phyloP scores from a whole-genome alignment of 495 filamentous ascomycete species.

The Niebla homalea region DNA sequence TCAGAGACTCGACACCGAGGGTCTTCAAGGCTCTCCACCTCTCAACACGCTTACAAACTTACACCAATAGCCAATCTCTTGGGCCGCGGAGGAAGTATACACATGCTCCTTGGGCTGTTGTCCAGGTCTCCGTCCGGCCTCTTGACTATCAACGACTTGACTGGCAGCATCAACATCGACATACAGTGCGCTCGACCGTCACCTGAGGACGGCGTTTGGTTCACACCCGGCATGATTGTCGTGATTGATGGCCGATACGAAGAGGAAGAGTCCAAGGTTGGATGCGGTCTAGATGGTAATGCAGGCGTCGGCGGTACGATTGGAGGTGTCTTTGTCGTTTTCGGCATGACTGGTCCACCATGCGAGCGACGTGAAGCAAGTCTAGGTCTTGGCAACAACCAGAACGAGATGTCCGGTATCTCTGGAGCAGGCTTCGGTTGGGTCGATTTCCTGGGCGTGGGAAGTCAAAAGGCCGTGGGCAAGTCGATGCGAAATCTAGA shows the following conservation, averaged over 20 bases:
- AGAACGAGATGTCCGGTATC: conserved; percentile 37
- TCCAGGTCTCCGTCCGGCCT: conserved; percentile 69
- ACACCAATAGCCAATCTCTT: conserved; percentile 90
- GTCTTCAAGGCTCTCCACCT: conserved; percentile 34
- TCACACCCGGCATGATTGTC: conserved; percentile 87
- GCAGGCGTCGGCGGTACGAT: conserved; percentile 78
- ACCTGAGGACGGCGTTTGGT: conserved; percentile 78
- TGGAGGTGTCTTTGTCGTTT: conserved; percentile 76
- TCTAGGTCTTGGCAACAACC: conserved; percentile 49
- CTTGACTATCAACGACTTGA: conserved; percentile 69
- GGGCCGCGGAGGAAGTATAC: conserved; percentile 69
- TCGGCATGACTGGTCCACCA: conserved; percentile 79
- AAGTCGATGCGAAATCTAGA: conserved; percentile 69
- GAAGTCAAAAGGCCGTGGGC: conserved; percentile 76
- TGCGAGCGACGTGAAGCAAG: conserved; percentile 72
- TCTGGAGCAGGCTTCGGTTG: conserved; percentile 81
- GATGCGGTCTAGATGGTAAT: conserved; percentile 55
- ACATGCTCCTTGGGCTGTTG: conserved; percentile 79
- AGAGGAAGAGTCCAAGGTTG: conserved; percentile 61
- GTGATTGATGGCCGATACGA: conserved; percentile 89
- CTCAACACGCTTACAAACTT: conserved; percentile 64
- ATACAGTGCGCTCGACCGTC: conserved; percentile 67
- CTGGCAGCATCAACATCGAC: conserved; percentile 76
- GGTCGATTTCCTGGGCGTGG: conserved; percentile 88
- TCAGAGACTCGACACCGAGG: conserved; percentile 35